Percentiles rank a stretch among this genome's conserved stretches.
These are phyloP conservation scores for Didymellaceae sp. DNA, from an alignment of 2,329 filamentous ascomycete genomes.

Conservation along the genomic window DNA sequence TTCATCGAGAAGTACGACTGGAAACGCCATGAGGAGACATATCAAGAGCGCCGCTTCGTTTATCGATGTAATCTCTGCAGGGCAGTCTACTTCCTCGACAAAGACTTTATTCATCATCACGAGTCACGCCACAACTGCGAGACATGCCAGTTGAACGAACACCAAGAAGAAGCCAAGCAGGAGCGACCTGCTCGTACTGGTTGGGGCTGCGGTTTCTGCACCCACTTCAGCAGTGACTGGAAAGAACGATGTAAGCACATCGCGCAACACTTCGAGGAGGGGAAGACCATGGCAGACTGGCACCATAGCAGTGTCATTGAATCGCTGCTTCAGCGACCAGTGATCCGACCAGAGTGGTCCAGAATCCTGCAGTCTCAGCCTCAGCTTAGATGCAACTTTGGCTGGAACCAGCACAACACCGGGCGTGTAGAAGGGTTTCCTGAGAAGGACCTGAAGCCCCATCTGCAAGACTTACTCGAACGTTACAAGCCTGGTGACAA, in stretches of 20 bases:
- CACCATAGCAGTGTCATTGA: conserved; percentile 70
- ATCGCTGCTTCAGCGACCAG: conserved; percentile 67
- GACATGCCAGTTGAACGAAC: conserved; percentile 59
- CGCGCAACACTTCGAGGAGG: conserved; percentile 65
- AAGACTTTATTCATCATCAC: conserved; percentile 70
- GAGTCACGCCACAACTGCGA: conserved; percentile 66
- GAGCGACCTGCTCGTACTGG: conserved; percentile 55
- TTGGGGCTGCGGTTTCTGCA: conserved; percentile 73
- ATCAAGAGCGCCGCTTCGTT: conserved; percentile 69
- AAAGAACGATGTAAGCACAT: conserved; percentile 71
- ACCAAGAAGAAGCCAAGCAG: conserved; percentile 50
- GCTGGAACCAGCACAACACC: conserved; percentile 34
- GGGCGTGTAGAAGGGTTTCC: conserved; percentile 42
- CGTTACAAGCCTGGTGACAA: conserved; percentile 29
- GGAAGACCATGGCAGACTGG: conserved; percentile 67
- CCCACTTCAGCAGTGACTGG: conserved; percentile 64
- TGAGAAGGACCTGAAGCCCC: conserved; percentile 23
- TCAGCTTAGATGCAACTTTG: conserved; percentile 19
- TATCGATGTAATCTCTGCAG: conserved; percentile 70
- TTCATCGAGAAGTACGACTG: conserved; percentile 72
- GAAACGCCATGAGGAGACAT: conserved; percentile 72
- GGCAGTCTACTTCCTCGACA: conserved; percentile 69
- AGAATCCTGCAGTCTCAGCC: conserved; percentile 25
- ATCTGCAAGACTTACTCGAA: conserved; percentile 41
- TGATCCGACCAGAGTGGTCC: conserved; percentile 63